Base-by-base conservation (phyloP, 2,329 filamentous ascomycete genomes). In the Aureobasidium mangrovei region DNA sequence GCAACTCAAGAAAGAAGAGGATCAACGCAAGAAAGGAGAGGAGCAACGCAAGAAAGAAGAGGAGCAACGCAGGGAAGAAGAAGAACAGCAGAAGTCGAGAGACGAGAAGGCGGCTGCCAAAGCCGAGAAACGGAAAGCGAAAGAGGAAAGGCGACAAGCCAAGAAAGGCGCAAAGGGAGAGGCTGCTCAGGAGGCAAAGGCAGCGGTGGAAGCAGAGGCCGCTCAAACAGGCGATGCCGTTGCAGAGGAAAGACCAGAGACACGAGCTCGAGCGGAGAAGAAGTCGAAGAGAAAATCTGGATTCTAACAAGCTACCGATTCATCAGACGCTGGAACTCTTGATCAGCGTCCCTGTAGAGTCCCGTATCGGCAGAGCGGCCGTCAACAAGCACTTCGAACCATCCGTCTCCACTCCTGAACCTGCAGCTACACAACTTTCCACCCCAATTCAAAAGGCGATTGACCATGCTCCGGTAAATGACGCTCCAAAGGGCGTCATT, bases 401-500 rank as follows among this genome's bases (percentile, higher is more conserved):
- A 53, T 12, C 18, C 27, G 12, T 43, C 4, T 7, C 40, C 49
- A 26, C 40, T 26, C 33, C 40, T 29, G 27, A 53, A 53, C 12
- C 49, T 43, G 33, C 49, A 44, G n/a, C 49, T 53, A 31, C 49
- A 53, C 39, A 53, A 38, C 45, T 48, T 60, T 1, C 67, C 65
- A 45, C 65, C 65, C 66, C 67, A 69, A 54, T 60, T 63, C 63
- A 65, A 69, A 28, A 69, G 29, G 29, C 65, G 57, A 35, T 63
- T 67, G 7, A 68, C 63, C 55, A 68, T 33, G 42, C 61, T 61
- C 5, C 65, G 48, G 46, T 69, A 69, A 52, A 67, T 59, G n/a
- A 67, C 56, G 56, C 59, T 58, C 67, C 67, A 68, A 3, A 68
- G 63, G 31, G 59, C 60, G 24, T 62, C 61, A 40, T 64, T 63